These are phyloP conservation scores for Trypanosomatidae sp. DNA, from an alignment of 208 protist species.

Conservation along the genomic window DNA sequence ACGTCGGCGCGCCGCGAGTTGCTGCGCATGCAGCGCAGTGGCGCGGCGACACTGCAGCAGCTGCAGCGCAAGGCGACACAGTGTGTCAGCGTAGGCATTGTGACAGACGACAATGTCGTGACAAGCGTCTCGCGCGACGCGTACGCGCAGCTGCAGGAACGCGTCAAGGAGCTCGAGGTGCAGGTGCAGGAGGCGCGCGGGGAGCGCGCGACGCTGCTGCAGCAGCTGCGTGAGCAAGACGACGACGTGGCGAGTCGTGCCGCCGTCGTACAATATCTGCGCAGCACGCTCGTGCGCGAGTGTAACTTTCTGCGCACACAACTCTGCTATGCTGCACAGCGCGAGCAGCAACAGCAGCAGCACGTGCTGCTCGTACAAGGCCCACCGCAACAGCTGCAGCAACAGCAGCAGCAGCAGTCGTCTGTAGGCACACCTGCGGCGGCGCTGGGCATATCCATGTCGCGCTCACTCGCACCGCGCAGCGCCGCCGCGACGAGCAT, in stretches of 20 bases:
- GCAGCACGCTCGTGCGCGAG: conserved; percentile 68
- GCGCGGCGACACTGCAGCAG: background rate
- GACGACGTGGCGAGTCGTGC: conserved; percentile 36
- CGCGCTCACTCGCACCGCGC: no score
- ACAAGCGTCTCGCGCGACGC: conserved; percentile 32
- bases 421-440: no score
- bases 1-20: no score
- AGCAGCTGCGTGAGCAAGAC: conserved; percentile 38
- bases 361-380: no score
- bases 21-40: background rate
- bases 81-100: conserved; percentile 27
- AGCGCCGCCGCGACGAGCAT: no score
- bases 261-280: conserved; percentile 65
- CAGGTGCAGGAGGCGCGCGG: conserved; percentile 34
- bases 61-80: conserved; percentile 15
- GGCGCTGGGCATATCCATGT: no score
- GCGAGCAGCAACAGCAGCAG: no score
- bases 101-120: conserved; percentile 63
- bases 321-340: conserved; percentile 11
- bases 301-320: conserved; percentile 69
- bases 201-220: conserved; percentile 10
- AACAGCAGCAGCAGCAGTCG: no score
- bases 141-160: conserved; percentile 22
- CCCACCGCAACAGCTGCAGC: no score
- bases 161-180: conserved; percentile 22